phyloP scores from a whole-genome alignment of 139 green algal genomes.

The Tetradesmus lagerheimii region DNA sequence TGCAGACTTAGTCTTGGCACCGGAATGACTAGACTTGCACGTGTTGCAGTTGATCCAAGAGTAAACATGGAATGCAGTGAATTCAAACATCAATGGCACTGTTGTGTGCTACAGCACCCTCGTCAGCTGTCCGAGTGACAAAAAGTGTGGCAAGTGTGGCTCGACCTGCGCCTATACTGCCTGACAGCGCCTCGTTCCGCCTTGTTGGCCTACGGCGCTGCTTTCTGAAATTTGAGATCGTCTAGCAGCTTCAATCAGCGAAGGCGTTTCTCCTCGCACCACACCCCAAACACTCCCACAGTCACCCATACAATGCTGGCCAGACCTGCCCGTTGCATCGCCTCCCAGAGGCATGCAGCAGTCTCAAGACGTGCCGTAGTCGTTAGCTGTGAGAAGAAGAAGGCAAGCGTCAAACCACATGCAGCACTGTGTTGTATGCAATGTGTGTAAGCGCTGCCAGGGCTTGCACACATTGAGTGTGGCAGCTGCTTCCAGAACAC shows the following conservation, averaged over 20 bases:
- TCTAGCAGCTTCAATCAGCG: too few species aligned
- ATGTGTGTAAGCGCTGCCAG: neutral
- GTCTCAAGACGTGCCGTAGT: neutral
- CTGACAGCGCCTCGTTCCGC: too few species aligned
- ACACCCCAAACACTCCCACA: neutral
- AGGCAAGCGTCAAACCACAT: neutral
- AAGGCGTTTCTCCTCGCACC: neutral
- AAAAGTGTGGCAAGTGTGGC: neutral
- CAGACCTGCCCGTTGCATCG: neutral
- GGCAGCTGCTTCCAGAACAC: neutral
- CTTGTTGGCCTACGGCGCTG: too few species aligned
- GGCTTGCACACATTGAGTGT: neutral
- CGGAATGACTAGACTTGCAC: neutral
- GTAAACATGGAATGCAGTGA: neutral
- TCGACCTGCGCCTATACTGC: neutral
- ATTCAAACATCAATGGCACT: neutral
- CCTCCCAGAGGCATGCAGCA: neutral
- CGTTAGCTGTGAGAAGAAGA: slow-evolving; percentile 15
- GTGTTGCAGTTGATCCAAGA: neutral
- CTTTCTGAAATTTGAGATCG: neutral
- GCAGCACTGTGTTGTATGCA: neutral
- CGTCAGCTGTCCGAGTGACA: neutral
- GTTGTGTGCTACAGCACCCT: neutral
- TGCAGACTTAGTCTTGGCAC: neutral
- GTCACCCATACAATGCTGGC: neutral